These are phyloP conservation scores for Globisporangium abappressorium DNA, from an alignment of 352 stramenopile genomes.

Conservation along the genomic window DNA sequence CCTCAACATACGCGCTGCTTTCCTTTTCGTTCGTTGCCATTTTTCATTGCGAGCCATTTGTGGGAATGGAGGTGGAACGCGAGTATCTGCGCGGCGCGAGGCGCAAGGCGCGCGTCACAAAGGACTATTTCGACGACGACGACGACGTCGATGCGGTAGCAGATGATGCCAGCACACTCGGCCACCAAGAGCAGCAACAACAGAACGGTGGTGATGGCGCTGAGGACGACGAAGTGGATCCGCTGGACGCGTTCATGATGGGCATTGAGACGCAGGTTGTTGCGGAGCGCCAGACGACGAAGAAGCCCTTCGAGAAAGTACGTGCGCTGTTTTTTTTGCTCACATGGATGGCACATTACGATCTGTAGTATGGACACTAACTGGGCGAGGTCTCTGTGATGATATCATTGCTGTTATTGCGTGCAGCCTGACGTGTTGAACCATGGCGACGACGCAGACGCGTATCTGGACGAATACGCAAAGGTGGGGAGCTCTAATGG, in stretches of 20 bases:
- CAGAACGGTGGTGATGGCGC: not conserved
- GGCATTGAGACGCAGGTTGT: constrained; percentile 78
- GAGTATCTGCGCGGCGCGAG: constrained; percentile 61
- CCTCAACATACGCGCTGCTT: not conserved
- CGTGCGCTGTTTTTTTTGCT: not conserved
- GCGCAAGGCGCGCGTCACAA: constrained; percentile 39
- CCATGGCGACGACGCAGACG: constrained; percentile 24
- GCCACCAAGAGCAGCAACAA: not conserved
- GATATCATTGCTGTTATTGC: not conserved
- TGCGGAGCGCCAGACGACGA: constrained; percentile 27
- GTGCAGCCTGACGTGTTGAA: constrained; percentile 19
- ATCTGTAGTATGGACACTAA: too few relatives aligned
- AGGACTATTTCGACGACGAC: constrained; percentile 71
- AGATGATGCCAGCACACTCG: too few relatives aligned
- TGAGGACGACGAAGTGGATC: constrained; percentile 70
- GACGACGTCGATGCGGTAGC: constrained; percentile 27
- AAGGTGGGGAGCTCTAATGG: constrained; percentile 6
- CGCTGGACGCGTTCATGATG: constrained; percentile 82
- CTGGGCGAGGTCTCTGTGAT: not conserved
- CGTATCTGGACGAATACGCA: constrained; percentile 23
- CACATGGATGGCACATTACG: not conserved
- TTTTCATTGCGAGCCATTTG: too few relatives aligned
- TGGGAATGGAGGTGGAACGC: constrained; percentile 37
- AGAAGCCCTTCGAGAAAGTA: constrained; percentile 37
- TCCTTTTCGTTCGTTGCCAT: not conserved